phyloP scores from a whole-genome alignment of 495 filamentous ascomycete species.

The Daldinia loculata region DNA sequence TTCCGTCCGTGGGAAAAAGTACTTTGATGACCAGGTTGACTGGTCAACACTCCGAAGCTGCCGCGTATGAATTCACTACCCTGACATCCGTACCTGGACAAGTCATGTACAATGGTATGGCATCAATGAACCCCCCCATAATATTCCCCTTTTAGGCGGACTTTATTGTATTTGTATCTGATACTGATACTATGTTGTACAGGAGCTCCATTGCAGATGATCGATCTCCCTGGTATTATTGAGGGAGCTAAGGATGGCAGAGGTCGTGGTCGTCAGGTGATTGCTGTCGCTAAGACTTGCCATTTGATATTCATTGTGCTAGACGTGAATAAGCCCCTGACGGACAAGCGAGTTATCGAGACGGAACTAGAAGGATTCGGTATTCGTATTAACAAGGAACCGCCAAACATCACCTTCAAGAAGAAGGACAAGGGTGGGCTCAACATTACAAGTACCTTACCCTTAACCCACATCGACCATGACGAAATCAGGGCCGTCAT shows the following conservation, averaged over 20 bases:
- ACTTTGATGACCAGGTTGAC: conserved; percentile 95
- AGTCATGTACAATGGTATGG: conserved; percentile 85
- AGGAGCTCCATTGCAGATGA: conserved; percentile 95
- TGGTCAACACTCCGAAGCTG: conserved; percentile 95
- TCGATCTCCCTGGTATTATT: conserved; percentile 98
- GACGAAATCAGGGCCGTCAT: conserved; percentile 98
- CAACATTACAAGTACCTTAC: conserved; percentile 90
- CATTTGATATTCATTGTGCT: conserved; percentile 98
- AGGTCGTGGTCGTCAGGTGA: conserved; percentile 97
- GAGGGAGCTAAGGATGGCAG: conserved; percentile 98
- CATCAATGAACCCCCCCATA: neutral
- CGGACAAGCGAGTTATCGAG: conserved; percentile 97
- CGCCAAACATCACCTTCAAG: conserved; percentile 96
- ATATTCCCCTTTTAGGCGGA: neutral
- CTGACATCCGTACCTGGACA: conserved; percentile 97
- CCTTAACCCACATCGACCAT: conserved; percentile 88
- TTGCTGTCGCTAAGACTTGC: conserved; percentile 98
- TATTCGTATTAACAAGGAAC: conserved; percentile 95
- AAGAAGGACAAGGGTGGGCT: conserved; percentile 99
- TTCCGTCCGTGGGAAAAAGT: conserved; percentile 97
- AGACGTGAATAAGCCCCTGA: conserved; percentile 97
- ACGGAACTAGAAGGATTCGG: conserved; percentile 97
- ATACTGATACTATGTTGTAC: conserved; percentile 22
- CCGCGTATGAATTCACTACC: conserved; percentile 98
- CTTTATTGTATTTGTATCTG: neutral